Base-by-base conservation (phyloP, 139 green algal species). In the Chloropicon primus region DNA sequence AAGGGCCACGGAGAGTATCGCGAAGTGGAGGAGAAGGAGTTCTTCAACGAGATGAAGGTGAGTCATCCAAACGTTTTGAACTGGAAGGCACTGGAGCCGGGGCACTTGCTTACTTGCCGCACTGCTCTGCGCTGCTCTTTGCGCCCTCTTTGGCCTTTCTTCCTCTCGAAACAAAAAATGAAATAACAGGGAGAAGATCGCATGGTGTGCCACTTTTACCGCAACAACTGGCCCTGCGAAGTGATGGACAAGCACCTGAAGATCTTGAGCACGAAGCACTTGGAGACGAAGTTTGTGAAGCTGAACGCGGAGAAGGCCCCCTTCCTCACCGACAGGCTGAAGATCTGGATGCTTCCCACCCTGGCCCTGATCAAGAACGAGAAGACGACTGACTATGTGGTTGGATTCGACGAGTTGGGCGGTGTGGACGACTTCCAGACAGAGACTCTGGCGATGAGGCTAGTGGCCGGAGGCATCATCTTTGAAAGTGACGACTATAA, bases 291-390 rank as follows among this genome's bases (percentile, higher is more conserved):
- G 80, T 96, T 98, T 80, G 71, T 93, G 28, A 26, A 92, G 86
- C 91, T 98, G 72, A 86, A 97, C 82, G 94, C 94, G 41, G 94
- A 98, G 85, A 98, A 98, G 87, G 86, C 85, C 27, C 93, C 93
- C 10, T 97, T 93, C 82, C 81, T 97, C 22, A 91, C 87, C 25
- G 93, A 91, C 76, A 80, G 74, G 28, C 76, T 89, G 21, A 92
- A 92, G 72, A 89, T 98, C 21, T 96, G 90, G 88, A 96, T 98
- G 91, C 86, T 98, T 53, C 94, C 94, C 26, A 98, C 94, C 0
- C 76, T 98, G 27, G 92, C 92, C 1, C 72, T 98, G 5, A 89
- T 98, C 53, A 92, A 90, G 75, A 85, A 93, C 71, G 93, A 92
- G 29, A 98, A 98, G 82, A 89, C 90, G 2, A 88, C 84, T 1